Conservation (phyloP, 1,139 yeast species). For the Dujonia santamariae region DNA sequence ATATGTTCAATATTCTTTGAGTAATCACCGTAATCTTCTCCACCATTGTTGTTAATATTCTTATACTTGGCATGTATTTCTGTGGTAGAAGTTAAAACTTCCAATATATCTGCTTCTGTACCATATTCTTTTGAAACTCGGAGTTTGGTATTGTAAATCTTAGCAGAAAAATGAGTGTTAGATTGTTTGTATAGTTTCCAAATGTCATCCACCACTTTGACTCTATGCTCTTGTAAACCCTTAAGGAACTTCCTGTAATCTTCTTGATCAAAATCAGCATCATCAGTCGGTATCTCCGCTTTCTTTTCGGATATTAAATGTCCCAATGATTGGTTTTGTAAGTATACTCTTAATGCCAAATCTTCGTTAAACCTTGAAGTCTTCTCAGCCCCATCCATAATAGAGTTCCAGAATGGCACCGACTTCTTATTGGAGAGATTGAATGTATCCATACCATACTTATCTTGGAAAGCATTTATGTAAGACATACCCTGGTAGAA, state of each 20-base stretch:
- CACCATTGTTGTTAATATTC: conserved; percentile 26
- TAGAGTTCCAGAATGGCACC: conserved; percentile 33
- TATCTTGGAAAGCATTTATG: conserved; percentile 34
- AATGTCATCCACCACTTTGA: conserved; percentile 25
- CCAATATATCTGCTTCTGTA: conserved; percentile 12
- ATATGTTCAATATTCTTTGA: conserved; percentile 13
- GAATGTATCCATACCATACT: conserved; percentile 18
- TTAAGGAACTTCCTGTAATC: conserved; percentile 29
- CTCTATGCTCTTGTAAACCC: conserved; percentile 25
- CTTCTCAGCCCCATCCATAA: conserved; percentile 37
- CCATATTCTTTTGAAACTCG: conserved; percentile 11
- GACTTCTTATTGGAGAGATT: conserved; percentile 18
- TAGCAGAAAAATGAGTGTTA: conserved; percentile 22
- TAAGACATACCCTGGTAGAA: conserved; percentile 33
- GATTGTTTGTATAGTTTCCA: conserved; percentile 31
- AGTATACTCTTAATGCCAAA: conserved; percentile 24
- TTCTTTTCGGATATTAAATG: conserved; percentile 5
- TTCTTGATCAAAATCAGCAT: conserved; percentile 40
- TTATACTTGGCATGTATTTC: conserved; percentile 21
- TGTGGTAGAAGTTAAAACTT: conserved; percentile 20
- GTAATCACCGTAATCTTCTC: conserved; percentile 2
- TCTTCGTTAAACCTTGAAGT: conserved; percentile 26
- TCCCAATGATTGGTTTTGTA: conserved; percentile 16
- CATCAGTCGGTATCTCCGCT: conserved; percentile 16
- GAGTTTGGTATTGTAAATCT: conserved; percentile 17